phyloP scores from a whole-genome alignment of 306 rosid species.

The Gastrolobium villosum region DNA sequence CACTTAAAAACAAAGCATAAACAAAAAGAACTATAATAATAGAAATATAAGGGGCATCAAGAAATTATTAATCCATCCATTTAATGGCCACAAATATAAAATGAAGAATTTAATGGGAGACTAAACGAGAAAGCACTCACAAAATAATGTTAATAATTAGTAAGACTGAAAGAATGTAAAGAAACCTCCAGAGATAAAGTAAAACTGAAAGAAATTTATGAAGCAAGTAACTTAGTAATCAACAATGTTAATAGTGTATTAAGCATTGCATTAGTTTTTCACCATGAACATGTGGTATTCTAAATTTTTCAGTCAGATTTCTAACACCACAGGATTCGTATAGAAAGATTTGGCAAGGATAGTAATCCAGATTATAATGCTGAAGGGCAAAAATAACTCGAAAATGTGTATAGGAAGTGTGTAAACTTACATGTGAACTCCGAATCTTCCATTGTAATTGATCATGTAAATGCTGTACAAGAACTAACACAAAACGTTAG shows the following conservation, averaged over 20 bases:
- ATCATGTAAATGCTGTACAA: slow-evolving; percentile 86
- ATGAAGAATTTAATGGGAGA: not conserved
- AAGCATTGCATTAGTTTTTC: slow-evolving; percentile 26
- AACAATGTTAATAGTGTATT: not conserved
- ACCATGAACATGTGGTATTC: slow-evolving; percentile 13
- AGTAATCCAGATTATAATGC: slow-evolving; percentile 28
- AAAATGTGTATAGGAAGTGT: slow-evolving; percentile 38
- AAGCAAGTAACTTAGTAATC: slow-evolving; percentile 21
- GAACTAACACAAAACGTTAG: slow-evolving; percentile 45
- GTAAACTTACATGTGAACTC: slow-evolving; percentile 89
- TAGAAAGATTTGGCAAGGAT: slow-evolving; percentile 23
- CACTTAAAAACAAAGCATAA: slow-evolving; percentile 30
- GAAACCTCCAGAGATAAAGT: slow-evolving; percentile 28
- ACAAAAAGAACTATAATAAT: not conserved
- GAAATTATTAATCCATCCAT: slow-evolving; percentile 22
- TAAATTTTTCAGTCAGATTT: slow-evolving; percentile 14
- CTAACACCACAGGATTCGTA: not conserved
- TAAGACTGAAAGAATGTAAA: not conserved
- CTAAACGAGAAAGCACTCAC: not conserved
- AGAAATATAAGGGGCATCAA: slow-evolving; percentile 13
- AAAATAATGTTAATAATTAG: not conserved
- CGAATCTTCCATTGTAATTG: slow-evolving; percentile 96
- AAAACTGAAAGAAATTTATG: slow-evolving; percentile 29
- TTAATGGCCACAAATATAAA: not conserved
- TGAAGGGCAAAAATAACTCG: not conserved